Percentiles rank a stretch among this genome's conserved stretches.
Conservation (phyloP, 163 green algal genomes). For the Scenedesmus sp. region DNA sequence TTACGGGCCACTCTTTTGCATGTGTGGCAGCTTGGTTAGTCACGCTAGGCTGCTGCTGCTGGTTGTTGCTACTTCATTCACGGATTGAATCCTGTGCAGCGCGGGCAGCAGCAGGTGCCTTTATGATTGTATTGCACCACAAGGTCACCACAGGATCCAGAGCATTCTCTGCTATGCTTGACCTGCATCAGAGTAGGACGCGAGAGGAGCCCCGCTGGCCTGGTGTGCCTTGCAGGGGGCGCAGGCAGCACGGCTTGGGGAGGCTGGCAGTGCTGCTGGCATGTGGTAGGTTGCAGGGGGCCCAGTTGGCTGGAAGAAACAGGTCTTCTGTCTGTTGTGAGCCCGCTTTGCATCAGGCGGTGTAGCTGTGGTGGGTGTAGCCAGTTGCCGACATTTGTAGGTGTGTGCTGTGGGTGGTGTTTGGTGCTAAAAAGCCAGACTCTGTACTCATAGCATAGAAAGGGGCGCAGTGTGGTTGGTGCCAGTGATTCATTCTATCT, state of each 20-base stretch:
- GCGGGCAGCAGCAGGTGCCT: not conserved
- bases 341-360: not conserved
- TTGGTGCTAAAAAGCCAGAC: too few relatives aligned
- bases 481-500: too few relatives aligned
- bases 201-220: not conserved
- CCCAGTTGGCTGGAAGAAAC: not conserved
- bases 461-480: too few relatives aligned
- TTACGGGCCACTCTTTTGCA: not conserved
- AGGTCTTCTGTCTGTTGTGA: not conserved
- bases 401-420: too few relatives aligned
- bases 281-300: not conserved
- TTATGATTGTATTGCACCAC: conserved; percentile 14
- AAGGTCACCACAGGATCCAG: conserved; percentile 7
- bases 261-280: not conserved
- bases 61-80: not conserved
- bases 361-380: not conserved
- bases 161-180: conserved; percentile 16
- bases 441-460: too few relatives aligned
- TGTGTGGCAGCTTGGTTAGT: not conserved
- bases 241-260: not conserved
- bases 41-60: not conserved
- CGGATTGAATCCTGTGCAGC: not conserved
- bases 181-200: not conserved
- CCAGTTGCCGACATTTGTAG: too few relatives aligned
- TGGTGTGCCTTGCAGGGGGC: not conserved